phyloP scores from a whole-genome alignment of 169 alveolate species.

The Cyclospora cayetanensis region DNA sequence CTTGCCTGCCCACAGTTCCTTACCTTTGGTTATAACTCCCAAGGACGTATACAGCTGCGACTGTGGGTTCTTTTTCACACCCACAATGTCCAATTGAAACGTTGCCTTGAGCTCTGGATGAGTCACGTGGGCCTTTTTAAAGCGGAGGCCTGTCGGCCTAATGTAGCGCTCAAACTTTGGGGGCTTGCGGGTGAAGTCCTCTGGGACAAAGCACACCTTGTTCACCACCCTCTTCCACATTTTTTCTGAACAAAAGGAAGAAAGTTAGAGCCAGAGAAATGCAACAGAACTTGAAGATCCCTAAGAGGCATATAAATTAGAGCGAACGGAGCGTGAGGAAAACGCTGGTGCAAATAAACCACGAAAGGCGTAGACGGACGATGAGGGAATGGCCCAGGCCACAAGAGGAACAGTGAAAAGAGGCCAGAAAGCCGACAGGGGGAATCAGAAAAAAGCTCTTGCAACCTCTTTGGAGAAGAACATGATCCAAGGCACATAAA shows the following conservation, averaged over 20 bases:
- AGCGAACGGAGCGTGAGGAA: no score
- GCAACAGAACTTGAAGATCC: no score
- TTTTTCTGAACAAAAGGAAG: slow-evolving; percentile 83
- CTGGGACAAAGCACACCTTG: slow-evolving; percentile 98
- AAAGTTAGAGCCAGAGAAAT: no score
- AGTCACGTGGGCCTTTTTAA: slow-evolving; percentile 98
- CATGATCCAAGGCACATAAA: not conserved
- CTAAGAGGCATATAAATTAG: no score
- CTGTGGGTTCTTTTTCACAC: slow-evolving; percentile 98
- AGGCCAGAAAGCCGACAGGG: not conserved
- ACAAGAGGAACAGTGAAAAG: not conserved
- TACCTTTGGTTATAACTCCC: slow-evolving; percentile 98
- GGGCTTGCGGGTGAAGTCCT: slow-evolving; percentile 98
- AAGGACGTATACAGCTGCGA: slow-evolving; percentile 95
- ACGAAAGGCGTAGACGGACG: no score
- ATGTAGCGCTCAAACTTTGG: slow-evolving; percentile 98
- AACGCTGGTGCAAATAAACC: no score
- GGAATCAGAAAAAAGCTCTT: no score
- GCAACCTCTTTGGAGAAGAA: not conserved
- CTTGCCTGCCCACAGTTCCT: not conserved
- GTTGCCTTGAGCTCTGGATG: slow-evolving; percentile 99
- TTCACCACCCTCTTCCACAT: slow-evolving; percentile 99
- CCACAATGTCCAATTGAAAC: slow-evolving; percentile 94
- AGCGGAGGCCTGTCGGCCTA: slow-evolving; percentile 98
- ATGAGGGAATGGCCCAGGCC: no score